These are phyloP conservation scores for Penicillium cataractarum DNA, from an alignment of 495 filamentous ascomycete species.

Conservation along the genomic window DNA sequence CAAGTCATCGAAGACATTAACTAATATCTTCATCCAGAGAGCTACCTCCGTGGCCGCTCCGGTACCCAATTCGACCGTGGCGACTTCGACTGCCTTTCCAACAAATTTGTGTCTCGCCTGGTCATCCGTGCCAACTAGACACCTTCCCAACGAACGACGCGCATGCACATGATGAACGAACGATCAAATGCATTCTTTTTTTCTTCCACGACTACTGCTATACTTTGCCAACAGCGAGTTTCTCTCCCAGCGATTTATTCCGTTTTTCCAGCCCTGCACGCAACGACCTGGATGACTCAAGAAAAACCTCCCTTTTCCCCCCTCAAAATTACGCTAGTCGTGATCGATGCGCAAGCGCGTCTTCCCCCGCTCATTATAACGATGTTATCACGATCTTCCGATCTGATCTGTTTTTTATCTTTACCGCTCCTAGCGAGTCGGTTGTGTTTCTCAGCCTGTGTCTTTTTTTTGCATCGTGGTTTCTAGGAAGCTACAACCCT, in stretches of 20 bases:
- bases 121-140: constrained; percentile 87
- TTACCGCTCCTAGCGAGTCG: constrained; percentile 27
- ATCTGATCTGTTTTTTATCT: constrained; percentile 8
- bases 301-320: constrained; percentile 1
- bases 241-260: constrained; percentile 17
- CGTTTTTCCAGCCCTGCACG: constrained; percentile 9
- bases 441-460: constrained; percentile 8
- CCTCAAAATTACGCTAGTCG: constrained; percentile 24
- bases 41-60: constrained; percentile 59
- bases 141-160: constrained; percentile 28
- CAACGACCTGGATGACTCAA: constrained; percentile 32
- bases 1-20: not conserved
- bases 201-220: constrained; percentile 25
- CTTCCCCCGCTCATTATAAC: constrained; percentile 26
- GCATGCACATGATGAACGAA: constrained; percentile 47
- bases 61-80: constrained; percentile 78
- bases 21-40: constrained; percentile 42
- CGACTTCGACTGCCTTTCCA: constrained; percentile 91
- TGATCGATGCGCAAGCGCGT: constrained; percentile 33
- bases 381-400: constrained; percentile 1
- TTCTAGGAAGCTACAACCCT: constrained; percentile 20
- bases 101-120: constrained; percentile 91
- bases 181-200: constrained; percentile 27
- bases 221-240: constrained; percentile 28
- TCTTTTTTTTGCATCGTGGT: constrained; percentile 23